Conservation (phyloP, 2,329 filamentous ascomycete genomes). For the Lasiodiplodia sp. region DNA sequence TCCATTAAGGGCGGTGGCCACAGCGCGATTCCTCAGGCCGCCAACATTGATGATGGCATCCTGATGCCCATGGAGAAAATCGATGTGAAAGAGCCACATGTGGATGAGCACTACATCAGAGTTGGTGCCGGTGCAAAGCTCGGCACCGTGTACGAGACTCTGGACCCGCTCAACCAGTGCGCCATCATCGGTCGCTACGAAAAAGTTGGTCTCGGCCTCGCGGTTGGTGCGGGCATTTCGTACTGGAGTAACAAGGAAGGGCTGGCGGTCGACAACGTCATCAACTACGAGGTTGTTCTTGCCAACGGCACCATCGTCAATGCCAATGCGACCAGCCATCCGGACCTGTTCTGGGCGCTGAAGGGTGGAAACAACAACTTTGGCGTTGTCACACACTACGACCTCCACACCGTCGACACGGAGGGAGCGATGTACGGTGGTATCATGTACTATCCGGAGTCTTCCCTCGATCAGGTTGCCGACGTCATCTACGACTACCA, state of each 20-base stretch:
- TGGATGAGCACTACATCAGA: constrained; percentile 37
- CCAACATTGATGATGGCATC: constrained; percentile 52
- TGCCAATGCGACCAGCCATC: constrained; percentile 37
- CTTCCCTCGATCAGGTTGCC: not conserved
- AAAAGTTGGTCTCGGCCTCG: constrained; percentile 30
- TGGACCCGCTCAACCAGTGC: constrained; percentile 36
- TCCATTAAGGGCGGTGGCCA: constrained; percentile 56
- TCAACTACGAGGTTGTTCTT: constrained; percentile 43
- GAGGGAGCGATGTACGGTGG: constrained; percentile 46
- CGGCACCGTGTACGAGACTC: constrained; percentile 39
- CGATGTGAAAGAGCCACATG: constrained; percentile 35
- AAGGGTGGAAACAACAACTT: constrained; percentile 46
- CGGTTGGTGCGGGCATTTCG: constrained; percentile 29
- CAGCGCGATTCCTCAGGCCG: constrained; percentile 48
- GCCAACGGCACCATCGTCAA: constrained; percentile 39
- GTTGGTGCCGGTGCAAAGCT: constrained; percentile 43
- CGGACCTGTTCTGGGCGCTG: constrained; percentile 48
- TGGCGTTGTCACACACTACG: constrained; percentile 39
- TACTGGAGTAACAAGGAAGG: constrained; percentile 33
- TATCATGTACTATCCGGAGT: constrained; percentile 34
- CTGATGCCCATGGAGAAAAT: constrained; percentile 51
- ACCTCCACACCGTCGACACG: constrained; percentile 31
- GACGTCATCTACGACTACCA: not conserved
- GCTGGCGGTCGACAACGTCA: constrained; percentile 45
- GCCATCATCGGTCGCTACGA: constrained; percentile 38